phyloP scores from a whole-genome alignment of 352 stramenopile genomes.

The Globisporangium takayamanum region DNA sequence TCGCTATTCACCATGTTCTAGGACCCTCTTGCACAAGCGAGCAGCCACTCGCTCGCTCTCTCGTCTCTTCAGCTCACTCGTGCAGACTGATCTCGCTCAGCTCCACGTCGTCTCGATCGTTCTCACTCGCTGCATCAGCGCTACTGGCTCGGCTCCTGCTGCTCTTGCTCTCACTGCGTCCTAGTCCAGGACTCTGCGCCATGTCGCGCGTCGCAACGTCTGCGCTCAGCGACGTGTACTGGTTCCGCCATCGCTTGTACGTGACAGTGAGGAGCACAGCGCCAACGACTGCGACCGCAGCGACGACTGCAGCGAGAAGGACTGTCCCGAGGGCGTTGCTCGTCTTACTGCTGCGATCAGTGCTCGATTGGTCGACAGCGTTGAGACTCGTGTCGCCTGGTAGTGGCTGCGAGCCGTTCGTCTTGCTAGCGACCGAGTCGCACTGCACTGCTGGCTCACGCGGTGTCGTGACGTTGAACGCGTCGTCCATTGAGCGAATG shows the following conservation, averaged over 20 bases:
- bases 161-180: constrained; percentile 10
- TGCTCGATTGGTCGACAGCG: not conserved
- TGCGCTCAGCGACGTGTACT: constrained; percentile 46
- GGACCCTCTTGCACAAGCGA: not conserved
- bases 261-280: constrained; percentile 26
- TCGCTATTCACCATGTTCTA: not conserved
- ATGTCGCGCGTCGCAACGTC: constrained; percentile 3
- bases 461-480: constrained; percentile 35
- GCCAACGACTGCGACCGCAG: constrained; percentile 24
- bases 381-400: constrained; percentile 2
- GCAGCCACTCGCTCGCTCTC: not conserved
- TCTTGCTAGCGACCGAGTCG: not conserved
- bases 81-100: constrained; percentile 52
- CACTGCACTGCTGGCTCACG: constrained; percentile 6
- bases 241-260: constrained; percentile 48
- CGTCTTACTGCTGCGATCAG: constrained; percentile 5
- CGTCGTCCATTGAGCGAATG: constrained; percentile 39
- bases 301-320: constrained; percentile 26
- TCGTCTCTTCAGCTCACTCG: constrained; percentile 12
- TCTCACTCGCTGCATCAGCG: constrained; percentile 1
- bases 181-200: constrained; percentile 12
- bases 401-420: not conserved
- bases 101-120: constrained; percentile 19
- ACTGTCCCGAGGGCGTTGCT: constrained; percentile 29
- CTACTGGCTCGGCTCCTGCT: constrained; percentile 11